Base-by-base conservation (phyloP, 768 basidiomycete genomes). In the Lactifluus subvellereus region DNA sequence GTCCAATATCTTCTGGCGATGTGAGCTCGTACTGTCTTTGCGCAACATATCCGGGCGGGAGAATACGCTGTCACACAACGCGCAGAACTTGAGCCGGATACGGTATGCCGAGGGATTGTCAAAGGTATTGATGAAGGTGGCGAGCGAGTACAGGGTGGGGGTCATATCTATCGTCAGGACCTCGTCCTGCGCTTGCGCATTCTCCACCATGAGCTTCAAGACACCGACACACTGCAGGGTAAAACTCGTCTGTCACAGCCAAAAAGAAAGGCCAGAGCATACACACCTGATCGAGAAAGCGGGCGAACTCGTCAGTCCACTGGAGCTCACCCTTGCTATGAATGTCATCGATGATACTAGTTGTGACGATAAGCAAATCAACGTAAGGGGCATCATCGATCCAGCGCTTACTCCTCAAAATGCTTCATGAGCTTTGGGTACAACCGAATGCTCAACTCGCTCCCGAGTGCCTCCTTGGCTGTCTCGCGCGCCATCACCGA, bases 131-230 rank as follows among this genome's bases (percentile, higher is more conserved):
- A 93, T 82, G 71, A 89, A 87, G 10, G 75, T 76, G 0, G 85
- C 86, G 45, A 93, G 77, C 1, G 82, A 76, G 32, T 82, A 66
- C 11, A 78, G 42, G 3, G 76, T 68, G 9, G 71, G 69, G 11
- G 73, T 73, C 37, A 79, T 64, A 53, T 78, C 77, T n/a, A 78
- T 66, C 5, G 72, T 70, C 37, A 69, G 72, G 69, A 89, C 78
- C 54, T 88, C 86, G 57, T 88, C 85, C 30, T 82, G 73, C 9
- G 79, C 76, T 50, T 84, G 79, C 18, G 81, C 78, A 62, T 89
- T 89, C 61, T 93, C 91, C n/a, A 91, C 79, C 50, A 91, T 79
- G 8, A 89, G 79, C 68, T 88, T 89, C 52, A 95, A 74, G 33
- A 95, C 84, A 0, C 84, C 78, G 54, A 91, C 83, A 64, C 87